Conservation (phyloP, 1,139 yeast species). For the Candida anutae region DNA sequence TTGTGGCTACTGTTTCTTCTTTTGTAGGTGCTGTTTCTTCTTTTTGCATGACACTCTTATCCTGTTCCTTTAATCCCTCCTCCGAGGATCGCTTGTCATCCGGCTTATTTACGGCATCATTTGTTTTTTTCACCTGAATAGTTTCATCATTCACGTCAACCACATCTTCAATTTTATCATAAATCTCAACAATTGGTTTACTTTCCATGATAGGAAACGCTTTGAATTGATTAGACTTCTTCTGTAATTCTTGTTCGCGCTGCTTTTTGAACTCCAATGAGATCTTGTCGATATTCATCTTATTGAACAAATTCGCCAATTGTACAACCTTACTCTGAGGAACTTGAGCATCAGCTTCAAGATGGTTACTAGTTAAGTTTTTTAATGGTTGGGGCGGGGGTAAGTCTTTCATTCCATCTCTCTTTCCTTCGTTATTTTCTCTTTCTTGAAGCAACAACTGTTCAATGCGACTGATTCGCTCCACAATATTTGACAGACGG, state of each 20-base stretch:
- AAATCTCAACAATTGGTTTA: constrained; percentile 86
- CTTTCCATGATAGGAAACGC: constrained; percentile 74
- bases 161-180: constrained; percentile 83
- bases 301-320: constrained; percentile 63
- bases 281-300: constrained; percentile 71
- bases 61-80: neutral
- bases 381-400: constrained; percentile 12
- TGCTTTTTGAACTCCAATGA: constrained; percentile 84
- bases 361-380: constrained; percentile 8
- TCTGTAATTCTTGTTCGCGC: constrained; percentile 66
- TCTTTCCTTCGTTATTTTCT: constrained; percentile 3
- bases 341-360: constrained; percentile 6
- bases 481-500: constrained; percentile 15
- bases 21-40: constrained; percentile 1
- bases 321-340: constrained; percentile 43
- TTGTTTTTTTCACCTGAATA: constrained; percentile 5
- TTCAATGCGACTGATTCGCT: constrained; percentile 22
- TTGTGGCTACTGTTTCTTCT: constrained; percentile 1
- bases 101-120: constrained; percentile 2
- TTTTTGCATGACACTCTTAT: neutral
- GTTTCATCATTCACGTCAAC: constrained; percentile 39
- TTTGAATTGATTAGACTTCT: constrained; percentile 56
- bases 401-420: constrained; percentile 7
- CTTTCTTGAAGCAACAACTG: constrained; percentile 14
- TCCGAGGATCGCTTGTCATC: constrained; percentile 6